These are phyloP conservation scores for Saccharomycopsis capsularis DNA, from an alignment of 805 yeast genomes.

Conservation along the genomic window DNA sequence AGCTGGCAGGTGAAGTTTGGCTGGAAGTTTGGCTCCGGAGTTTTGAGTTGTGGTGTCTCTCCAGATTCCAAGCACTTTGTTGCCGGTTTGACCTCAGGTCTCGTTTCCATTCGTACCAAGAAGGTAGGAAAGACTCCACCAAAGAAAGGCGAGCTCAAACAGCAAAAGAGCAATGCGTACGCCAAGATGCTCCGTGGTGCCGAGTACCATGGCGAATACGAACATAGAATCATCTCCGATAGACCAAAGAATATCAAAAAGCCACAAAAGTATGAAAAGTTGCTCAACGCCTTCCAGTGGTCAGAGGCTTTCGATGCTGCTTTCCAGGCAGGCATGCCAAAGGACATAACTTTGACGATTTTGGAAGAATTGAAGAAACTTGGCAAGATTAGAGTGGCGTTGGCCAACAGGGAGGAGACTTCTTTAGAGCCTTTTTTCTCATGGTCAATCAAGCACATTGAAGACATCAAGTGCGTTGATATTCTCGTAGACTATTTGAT, in stretches of 20 bases:
- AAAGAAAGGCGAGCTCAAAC: constrained; percentile 29
- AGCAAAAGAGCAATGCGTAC: constrained; percentile 52
- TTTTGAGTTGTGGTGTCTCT: constrained; percentile 80
- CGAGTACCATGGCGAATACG: constrained; percentile 86
- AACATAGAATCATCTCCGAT: constrained; percentile 61
- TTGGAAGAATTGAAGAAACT: constrained; percentile 79
- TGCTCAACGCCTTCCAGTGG: constrained; percentile 86
- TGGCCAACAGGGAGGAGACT: constrained; percentile 78
- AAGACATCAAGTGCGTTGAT: constrained; percentile 67
- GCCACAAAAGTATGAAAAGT: constrained; percentile 74
- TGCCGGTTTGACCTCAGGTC: constrained; percentile 85
- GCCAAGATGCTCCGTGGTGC: constrained; percentile 84
- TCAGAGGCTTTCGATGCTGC: constrained; percentile 87
- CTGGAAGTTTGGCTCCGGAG: constrained; percentile 96
- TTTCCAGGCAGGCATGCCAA: constrained; percentile 67
- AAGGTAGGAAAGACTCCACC: constrained; percentile 54
- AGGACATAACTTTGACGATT: constrained; percentile 75
- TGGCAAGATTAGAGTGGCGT: constrained; percentile 80
- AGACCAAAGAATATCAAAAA: constrained; percentile 47
- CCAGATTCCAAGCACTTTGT: constrained; percentile 84
- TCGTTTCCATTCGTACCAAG: constrained; percentile 82
- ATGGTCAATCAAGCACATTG: constrained; percentile 74
- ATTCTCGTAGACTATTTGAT: constrained; percentile 63
- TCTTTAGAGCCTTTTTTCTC: constrained; percentile 77
- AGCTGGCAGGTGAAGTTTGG: constrained; percentile 90